Evolutionary conservation across 1,284 basidiomycete genomes (phyloP), one percentile per base, ranked within the genome.

Genomic region (Agroathelia rolfsii): DNA sequence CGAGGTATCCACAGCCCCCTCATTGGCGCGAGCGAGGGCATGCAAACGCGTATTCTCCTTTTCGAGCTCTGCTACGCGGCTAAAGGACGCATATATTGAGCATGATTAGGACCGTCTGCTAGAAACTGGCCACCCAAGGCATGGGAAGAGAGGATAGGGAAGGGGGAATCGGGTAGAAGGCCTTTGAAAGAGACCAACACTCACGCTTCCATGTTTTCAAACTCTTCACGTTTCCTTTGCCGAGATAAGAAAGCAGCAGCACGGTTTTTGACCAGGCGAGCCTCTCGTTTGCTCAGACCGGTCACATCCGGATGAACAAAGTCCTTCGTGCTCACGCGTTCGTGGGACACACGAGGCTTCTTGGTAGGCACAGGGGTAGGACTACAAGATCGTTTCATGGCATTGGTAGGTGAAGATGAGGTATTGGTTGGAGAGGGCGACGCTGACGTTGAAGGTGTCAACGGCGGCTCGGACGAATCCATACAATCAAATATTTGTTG

Each of bases 191-290:
- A 40, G 62, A 54, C 41, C 30, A 35, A 36, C 14, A 64, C 69
- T 61, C 66, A 88, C 81, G 79, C 59, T 66, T 90, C 86, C 77
- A 92, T 87, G 50, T 59, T 66, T 58, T 92, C 87, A 49, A 89
- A 92, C 59, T 92, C 87, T 60, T 92, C 87, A 39, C 87, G 76
- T 59, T 92, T 92, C 48, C 87, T 70, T 58, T 92, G 87, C 50
- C 87, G 69, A 54, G 77, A 83, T 47, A 92, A 75, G 63, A 92
- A 92, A 35, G 87, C 87, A 6, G 87, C 87, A 9, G 87, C 87
- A 35, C 87, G 73, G 61, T 92, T 92, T 67, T 92, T 92, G 39
- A 92, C 84, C 10, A 92, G 70, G 35, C 87, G 75, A 32, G 88
- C 87, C 59, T 92, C 87, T 37, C 86, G 79, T 58, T 92, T 92